Percentiles rank a stretch among this genome's conserved stretches.
Evolutionary conservation across 2,329 filamentous ascomycete genomes (phyloP).

Genomic region (Alternaria tenuissima): DNA sequence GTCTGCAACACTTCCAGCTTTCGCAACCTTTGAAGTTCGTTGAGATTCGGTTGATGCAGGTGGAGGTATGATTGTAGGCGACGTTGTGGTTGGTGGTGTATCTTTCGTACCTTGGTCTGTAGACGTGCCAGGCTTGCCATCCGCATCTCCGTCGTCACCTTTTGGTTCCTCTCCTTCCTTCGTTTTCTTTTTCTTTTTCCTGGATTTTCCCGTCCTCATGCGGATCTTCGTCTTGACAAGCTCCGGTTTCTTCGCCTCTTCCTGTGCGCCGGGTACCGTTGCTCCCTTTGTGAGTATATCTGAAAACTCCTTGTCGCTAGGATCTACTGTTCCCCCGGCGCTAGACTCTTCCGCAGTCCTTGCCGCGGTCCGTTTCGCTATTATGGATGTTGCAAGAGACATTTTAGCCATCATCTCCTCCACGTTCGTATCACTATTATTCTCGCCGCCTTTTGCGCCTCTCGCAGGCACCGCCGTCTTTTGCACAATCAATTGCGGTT

Average conservation of each 20-base stretch:
- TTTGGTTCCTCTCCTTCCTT: constrained; percentile 32
- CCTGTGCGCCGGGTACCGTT: constrained; percentile 21
- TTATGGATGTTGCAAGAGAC: constrained; percentile 26
- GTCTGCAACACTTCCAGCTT: constrained; percentile 41
- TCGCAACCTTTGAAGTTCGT: constrained; percentile 26
- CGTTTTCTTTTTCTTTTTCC: constrained; percentile 31
- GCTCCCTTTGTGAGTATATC: constrained; percentile 39
- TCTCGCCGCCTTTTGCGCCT: constrained; percentile 18
- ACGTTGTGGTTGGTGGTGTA: neutral
- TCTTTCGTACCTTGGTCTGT: constrained; percentile 15
- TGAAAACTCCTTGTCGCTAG: constrained; percentile 43
- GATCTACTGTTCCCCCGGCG: constrained; percentile 7
- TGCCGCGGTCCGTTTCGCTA: constrained; percentile 20
- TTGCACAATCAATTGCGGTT: constrained; percentile 17
- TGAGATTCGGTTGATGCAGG: constrained; percentile 9
- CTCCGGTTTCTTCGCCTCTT: constrained; percentile 24
- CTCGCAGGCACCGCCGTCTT: constrained; percentile 15
- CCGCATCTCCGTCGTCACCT: constrained; percentile 15
- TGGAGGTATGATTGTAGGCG: neutral
- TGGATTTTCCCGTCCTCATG: constrained; percentile 44
- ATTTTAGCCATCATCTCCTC: constrained; percentile 35
- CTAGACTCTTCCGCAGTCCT: constrained; percentile 14
- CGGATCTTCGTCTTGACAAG: constrained; percentile 49
- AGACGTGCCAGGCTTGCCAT: constrained; percentile 18
- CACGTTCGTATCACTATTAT: constrained; percentile 28